Percentiles rank a stretch among this genome's conserved stretches.
Conservation (phyloP, 2,329 filamentous ascomycete genomes). For the Botrytis elliptica region DNA sequence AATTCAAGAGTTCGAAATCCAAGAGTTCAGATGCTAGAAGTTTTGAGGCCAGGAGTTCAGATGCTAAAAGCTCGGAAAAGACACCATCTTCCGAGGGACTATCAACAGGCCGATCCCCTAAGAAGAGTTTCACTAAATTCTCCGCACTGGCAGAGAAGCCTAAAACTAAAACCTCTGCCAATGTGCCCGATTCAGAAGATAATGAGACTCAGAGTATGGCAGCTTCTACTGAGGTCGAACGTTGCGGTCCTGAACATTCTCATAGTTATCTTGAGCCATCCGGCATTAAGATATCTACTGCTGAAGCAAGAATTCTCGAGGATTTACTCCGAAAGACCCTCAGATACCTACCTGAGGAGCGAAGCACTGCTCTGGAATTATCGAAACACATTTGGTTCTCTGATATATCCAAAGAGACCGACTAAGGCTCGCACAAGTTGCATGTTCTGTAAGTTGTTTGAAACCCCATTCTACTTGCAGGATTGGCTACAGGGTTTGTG, state of each 20-base stretch:
- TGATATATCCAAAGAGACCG: background rate
- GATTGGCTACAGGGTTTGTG: background rate
- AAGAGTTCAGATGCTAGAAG: background rate
- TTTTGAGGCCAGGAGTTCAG: background rate
- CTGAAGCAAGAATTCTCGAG: conserved; percentile 23
- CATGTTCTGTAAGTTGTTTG: background rate
- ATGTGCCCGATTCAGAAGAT: background rate
- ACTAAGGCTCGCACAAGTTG: background rate
- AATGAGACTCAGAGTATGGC: background rate
- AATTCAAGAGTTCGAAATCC: background rate
- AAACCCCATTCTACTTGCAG: background rate
- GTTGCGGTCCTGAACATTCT: background rate
- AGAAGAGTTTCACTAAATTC: background rate
- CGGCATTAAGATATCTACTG: conserved; percentile 23
- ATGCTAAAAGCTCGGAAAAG: conserved; percentile 22
- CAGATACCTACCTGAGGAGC: conserved; percentile 25
- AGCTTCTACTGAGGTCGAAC: background rate
- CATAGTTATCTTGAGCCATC: conserved; percentile 25
- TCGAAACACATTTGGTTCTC: conserved; percentile 26
- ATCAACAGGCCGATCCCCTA: conserved; percentile 5
- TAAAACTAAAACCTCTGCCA: background rate
- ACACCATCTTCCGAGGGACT: conserved; percentile 28
- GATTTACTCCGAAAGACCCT: conserved; percentile 24
- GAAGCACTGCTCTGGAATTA: conserved; percentile 19
- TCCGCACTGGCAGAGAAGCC: background rate